Evolutionary conservation across 257 asterid species (phyloP).

Genomic region (Plectranthus barbatus): DNA sequence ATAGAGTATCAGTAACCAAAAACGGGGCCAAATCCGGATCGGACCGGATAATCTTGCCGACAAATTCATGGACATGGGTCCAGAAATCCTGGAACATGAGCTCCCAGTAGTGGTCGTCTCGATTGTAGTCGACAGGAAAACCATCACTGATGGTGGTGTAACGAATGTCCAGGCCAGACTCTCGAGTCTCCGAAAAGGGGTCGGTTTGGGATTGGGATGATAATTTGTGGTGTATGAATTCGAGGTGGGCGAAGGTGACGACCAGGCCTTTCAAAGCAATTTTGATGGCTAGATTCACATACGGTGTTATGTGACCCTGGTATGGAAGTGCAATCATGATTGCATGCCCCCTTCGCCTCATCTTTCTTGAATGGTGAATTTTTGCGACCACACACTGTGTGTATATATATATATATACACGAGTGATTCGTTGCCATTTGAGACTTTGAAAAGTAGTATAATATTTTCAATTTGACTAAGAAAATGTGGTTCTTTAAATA

Average conservation of each 20-base stretch:
- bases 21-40: slow-evolving; percentile 24
- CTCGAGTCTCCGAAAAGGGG: slow-evolving; percentile 25
- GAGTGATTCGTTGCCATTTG: background rate
- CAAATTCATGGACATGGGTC: slow-evolving; percentile 34
- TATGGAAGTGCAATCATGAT: slow-evolving; percentile 22
- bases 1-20: slow-evolving; percentile 41
- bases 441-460: background rate
- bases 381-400: background rate
- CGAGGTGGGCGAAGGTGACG: slow-evolving; percentile 17
- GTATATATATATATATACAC: too few relatives aligned
- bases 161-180: slow-evolving; percentile 44
- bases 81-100: slow-evolving; percentile 22
- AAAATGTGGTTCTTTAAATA: too few relatives aligned
- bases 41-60: slow-evolving; percentile 20
- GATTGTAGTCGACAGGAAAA: slow-evolving; percentile 31
- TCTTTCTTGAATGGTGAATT: background rate
- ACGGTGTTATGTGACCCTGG: slow-evolving; percentile 24
- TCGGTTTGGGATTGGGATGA: background rate
- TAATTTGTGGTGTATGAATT: background rate
- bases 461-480: background rate
- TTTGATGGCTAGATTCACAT: slow-evolving; percentile 11
- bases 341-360: slow-evolving; percentile 7
- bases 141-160: slow-evolving; percentile 44
- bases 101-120: slow-evolving; percentile 29
- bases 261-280: slow-evolving; percentile 18